phyloP scores from a whole-genome alignment of 169 alveolate species.

The Cyclospora cayetanensis region DNA sequence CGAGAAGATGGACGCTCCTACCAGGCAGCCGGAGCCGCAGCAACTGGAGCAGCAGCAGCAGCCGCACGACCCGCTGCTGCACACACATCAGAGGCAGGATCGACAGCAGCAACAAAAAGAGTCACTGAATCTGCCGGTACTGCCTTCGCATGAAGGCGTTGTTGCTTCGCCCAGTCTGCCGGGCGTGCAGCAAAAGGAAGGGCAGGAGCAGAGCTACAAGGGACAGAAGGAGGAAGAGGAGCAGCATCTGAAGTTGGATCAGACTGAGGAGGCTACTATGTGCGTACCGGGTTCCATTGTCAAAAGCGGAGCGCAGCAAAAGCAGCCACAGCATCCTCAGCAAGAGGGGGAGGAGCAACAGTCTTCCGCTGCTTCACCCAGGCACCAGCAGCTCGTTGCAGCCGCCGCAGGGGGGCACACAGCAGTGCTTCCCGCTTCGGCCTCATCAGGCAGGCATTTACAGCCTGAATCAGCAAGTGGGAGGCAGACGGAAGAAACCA shows the following conservation, averaged over 20 bases:
- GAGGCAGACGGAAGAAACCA: neutral
- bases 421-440: neutral
- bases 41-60: neutral
- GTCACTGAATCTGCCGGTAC: too few species aligned
- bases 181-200: too few species aligned
- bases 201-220: too few species aligned
- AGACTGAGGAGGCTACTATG: too few species aligned
- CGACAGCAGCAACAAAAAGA: neutral
- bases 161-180: too few species aligned
- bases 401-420: neutral
- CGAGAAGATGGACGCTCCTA: constrained; percentile 17
- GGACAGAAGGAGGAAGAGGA: too few species aligned
- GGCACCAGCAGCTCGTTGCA: neutral
- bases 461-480: neutral
- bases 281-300: too few species aligned
- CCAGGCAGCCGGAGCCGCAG: neutral
- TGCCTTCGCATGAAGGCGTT: too few species aligned
- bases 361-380: neutral
- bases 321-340: too few species aligned
- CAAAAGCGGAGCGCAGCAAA: too few species aligned
- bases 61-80: neutral
- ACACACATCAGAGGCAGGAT: neutral
- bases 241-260: too few species aligned
- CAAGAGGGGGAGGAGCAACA: neutral
- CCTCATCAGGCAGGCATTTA: neutral